Base-by-base conservation (phyloP, 2,329 filamentous ascomycete species). In the Paramyrothecium roridum region DNA sequence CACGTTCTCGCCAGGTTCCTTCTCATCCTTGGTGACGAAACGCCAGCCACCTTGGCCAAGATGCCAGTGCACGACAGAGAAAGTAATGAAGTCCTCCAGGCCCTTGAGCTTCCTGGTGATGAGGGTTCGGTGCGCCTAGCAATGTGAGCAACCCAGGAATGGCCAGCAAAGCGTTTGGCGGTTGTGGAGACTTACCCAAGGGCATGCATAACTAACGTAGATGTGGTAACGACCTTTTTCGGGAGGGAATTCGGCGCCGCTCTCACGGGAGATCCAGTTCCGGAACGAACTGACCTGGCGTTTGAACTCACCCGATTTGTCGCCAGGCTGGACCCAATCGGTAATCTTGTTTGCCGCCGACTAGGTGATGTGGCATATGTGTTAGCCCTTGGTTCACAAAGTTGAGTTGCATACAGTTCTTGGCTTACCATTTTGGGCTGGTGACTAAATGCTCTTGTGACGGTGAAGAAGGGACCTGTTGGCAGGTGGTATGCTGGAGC, bases 201-300 rank as follows among this genome's bases (percentile, higher is more conserved):
- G 93, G 73, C 93, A 97, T 8, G 93, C 93, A 73, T 96, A 96
- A 66, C 89, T 93, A 62, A 96, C 88, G 70, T 93, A 99, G 64
- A 99, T 85, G 75, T 99, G 95, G 72, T 99, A 99, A 54, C 95
- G 83, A 53, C 83, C 91, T 75, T 90, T 91, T 75, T 98, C 93
- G 1, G 91, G 83, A 6, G 91, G 89, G 64, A 92, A 97, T 70
- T 87, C 76, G 6, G 90, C 88, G 46, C 83, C 87, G 1, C 84
- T 74, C 63, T 90, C 84, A 59, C 81, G 83, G 33, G 89, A 91
- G 71, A 96, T 89, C 72, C 79, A 90, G 71, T 89, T 84, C 56
- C 95, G 86, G 76, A 98, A 98, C 54, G 85, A 82, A 57, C 90
- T 95, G 59, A 82, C 80, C 71, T 92, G 90, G 59, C 93, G 88